Base-by-base conservation (phyloP, 257 asterid species). In the Nicotiana benthamiana region DNA sequence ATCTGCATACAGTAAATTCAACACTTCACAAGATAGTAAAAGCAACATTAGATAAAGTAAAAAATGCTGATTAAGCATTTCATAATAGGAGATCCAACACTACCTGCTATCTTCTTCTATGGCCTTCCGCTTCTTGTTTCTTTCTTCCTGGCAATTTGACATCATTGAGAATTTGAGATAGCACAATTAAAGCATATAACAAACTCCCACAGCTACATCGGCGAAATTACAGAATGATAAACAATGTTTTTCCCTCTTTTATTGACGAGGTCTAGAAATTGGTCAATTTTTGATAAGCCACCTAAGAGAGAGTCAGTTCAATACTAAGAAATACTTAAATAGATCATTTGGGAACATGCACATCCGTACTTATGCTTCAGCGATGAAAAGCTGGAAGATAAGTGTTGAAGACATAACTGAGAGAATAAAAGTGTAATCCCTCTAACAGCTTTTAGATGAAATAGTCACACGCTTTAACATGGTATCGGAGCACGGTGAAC, bases 31-130 rank as follows among this genome's bases (percentile, higher is more conserved):
- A 28, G 17, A 57, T 20, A 28, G n/a, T 8, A 80, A 43, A 59
- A 26, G 59, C 16, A 79, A 17, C 57, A 64, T 16, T 11, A 81
- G 59, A 32, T 43, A 6, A 32, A 22, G 77, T 43, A 46, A 68
- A 15, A 34, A 48, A 48, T 24, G 61, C 16, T 72, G 60, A 72
- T 46, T 46, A 72, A 16, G 78, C 78, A 72, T 16, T 17, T 72
- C 78, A 72, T 30, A 72, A 48, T 32, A 74, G 26, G 5, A 74
- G 43, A 74, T 18, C 20, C 36, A 82, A 79, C 63, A 57, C 80
- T 68, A 92, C 97, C 94, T 92, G 83, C 92, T 87, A 85, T 94
- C 97, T 85, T 92, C 99, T 90, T 95, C 98, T 75, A 28, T 8
- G 75, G 92, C 96, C 87, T 88, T 95, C 30, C 88, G 91, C 81